Base-by-base conservation (phyloP, 2,329 filamentous ascomycete genomes). In the Alternaria gaisen region DNA sequence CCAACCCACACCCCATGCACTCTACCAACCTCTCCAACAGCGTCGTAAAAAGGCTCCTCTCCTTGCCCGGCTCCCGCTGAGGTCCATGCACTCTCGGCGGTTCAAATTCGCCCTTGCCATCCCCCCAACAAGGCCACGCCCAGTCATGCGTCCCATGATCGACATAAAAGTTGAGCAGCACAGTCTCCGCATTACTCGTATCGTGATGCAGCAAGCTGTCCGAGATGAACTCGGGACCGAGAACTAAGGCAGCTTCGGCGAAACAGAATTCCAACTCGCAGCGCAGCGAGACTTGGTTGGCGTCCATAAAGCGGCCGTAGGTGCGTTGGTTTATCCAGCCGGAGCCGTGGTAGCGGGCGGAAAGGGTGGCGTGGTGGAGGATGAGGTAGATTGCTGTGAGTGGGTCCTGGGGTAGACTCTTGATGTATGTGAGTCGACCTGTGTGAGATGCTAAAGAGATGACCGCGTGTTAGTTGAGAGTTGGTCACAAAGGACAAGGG, bases 221-320 rank as follows among this genome's bases (percentile, higher is more conserved):
- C 0, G 61, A 66, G 16, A 78, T 64, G 53, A 75, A 77, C 0
- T 60, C 43, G 0, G 72, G 72, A 0, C 74, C 74, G 9, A 69
- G 18, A 30, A 62, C 60, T 11, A 77, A 63, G 5, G 65, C 61
- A 0, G 64, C 73, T 65, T 77, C 75, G 0, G 69, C 65, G 40
- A 77, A 77, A 41, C 65, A 69, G 32, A 74, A 72, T 28, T 76
- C 73, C 2, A 77, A 48, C 24, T 76, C 73, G 11, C 64, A 70
- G 34, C 74, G 74, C 6, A 77, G 57, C 2, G 67, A 64, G 5
- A 76, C 38, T 32, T 72, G 70, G 22, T 74, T 71, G 8, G 62
- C 66, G 51, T 74, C 72, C 69, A 76, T 72, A 63, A 69, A 69
- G 18, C 58, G 66, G 24, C 74, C 74, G 41, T 75, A 74, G 2